phyloP scores from a whole-genome alignment of 331 rosid species.

The Pyrus hybrid region DNA sequence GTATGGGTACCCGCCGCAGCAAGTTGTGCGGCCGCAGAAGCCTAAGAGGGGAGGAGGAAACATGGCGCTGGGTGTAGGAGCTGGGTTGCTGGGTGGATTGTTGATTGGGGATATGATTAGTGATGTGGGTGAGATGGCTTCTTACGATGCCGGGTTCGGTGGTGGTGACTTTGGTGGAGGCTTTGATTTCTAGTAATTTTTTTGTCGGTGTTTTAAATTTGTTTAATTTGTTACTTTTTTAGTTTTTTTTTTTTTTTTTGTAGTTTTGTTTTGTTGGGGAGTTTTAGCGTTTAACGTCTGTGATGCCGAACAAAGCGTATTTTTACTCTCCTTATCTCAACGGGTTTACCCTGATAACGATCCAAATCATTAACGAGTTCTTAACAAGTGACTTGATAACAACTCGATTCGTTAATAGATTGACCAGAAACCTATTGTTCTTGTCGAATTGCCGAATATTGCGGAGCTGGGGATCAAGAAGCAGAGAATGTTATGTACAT shows the following conservation, averaged over 20 bases:
- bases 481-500: background rate
- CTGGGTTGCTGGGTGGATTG: conserved; percentile 52
- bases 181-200: conserved; percentile 24
- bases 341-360: background rate
- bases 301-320: too few relatives aligned
- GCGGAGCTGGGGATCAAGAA: too few relatives aligned
- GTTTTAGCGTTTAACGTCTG: background rate
- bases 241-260: background rate
- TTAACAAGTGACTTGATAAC: rapidly evolving
- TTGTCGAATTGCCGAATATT: too few relatives aligned
- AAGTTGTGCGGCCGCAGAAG: conserved; percentile 21
- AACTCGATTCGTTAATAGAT: too few relatives aligned
- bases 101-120: conserved; percentile 44
- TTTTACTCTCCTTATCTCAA: too few relatives aligned
- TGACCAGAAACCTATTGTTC: rapidly evolving
- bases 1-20: conserved; percentile 25
- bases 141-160: conserved; percentile 17
- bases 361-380: too few relatives aligned
- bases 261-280: too few relatives aligned
- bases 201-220: background rate
- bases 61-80: conserved; percentile 42
- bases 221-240: background rate
- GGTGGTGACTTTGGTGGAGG: conserved; percentile 30
- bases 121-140: conserved; percentile 13
- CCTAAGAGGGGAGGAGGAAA: conserved; percentile 22